Evolutionary conservation across 2,329 filamentous ascomycete genomes (phyloP).

Genomic region (Claviceps monticola): DNA sequence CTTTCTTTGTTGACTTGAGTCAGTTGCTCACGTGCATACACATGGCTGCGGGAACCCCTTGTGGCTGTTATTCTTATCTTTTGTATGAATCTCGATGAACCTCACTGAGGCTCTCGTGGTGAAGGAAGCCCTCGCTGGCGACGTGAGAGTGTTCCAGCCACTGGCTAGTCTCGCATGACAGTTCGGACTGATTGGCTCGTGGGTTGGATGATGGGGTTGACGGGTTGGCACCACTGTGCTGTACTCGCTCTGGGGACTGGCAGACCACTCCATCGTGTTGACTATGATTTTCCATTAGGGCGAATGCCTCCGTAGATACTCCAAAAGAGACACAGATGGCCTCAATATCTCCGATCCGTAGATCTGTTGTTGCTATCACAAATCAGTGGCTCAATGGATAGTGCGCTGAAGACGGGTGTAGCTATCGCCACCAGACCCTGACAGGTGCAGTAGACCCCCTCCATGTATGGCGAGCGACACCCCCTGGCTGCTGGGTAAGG

Average conservation of each 20-base stretch:
- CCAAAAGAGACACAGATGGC: background rate
- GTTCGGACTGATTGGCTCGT: too few relatives aligned
- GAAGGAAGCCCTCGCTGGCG: too few relatives aligned
- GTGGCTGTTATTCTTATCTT: background rate
- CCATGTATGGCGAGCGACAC: background rate
- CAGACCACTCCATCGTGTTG: background rate
- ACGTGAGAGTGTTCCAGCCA: too few relatives aligned
- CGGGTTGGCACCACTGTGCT: background rate
- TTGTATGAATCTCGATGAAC: background rate
- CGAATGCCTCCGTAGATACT: background rate
- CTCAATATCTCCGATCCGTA: background rate
- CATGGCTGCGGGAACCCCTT: background rate
- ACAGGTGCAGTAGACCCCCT: background rate
- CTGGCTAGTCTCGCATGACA: too few relatives aligned
- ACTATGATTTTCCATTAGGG: background rate
- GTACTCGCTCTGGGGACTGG: too few relatives aligned
- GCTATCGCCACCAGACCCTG: background rate
- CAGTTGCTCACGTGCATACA: background rate
- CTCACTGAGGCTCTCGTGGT: too few relatives aligned
- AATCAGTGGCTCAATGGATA: background rate
- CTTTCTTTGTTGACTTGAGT: background rate
- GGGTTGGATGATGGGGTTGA: background rate
- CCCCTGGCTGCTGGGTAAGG: background rate
- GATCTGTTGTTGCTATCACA: background rate
- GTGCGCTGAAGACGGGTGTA: background rate